A percentile compares a stretch with the other conserved stretches of the same genome.
Conservation (phyloP, 352 stramenopile species). For the Elongisporangium undulatum region DNA sequence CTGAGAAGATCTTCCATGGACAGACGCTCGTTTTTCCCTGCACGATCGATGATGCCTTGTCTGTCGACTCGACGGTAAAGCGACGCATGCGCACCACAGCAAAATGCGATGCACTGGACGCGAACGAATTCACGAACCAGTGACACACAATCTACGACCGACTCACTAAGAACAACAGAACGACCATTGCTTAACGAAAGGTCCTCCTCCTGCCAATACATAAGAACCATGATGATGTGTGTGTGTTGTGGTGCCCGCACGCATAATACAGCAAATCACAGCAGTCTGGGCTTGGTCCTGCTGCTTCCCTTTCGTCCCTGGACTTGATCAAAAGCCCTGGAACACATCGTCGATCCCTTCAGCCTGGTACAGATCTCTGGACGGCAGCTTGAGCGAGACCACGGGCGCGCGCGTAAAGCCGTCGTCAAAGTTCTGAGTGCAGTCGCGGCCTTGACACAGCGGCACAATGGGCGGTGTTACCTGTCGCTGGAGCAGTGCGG, state of each 20-base stretch:
- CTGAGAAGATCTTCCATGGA: not conserved
- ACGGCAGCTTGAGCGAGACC: constrained; percentile 30
- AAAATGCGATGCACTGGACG: not conserved
- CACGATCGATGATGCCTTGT: not conserved
- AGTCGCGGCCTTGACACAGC: constrained; percentile 45
- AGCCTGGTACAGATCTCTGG: constrained; percentile 27
- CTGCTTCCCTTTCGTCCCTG: not conserved
- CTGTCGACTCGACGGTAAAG: not conserved
- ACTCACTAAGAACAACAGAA: not conserved
- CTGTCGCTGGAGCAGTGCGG: constrained; percentile 57
- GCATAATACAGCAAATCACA: not conserved
- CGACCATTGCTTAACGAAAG: not conserved
- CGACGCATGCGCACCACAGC: not conserved
- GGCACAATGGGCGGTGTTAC: constrained; percentile 62
- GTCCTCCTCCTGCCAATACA: not conserved
- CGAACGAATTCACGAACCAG: not conserved
- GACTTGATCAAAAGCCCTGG: constrained; percentile 19
- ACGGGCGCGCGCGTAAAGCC: constrained; percentile 72
- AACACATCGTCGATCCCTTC: constrained; percentile 18
- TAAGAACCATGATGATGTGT: not conserved
- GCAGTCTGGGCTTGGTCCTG: not conserved
- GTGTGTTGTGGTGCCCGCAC: not conserved
- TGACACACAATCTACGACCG: not conserved
- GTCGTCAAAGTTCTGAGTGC: constrained; percentile 83
- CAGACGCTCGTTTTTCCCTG: not conserved